Conservation (phyloP, 2,329 filamentous ascomycete genomes). For the Aspergillus novofumigatus region DNA sequence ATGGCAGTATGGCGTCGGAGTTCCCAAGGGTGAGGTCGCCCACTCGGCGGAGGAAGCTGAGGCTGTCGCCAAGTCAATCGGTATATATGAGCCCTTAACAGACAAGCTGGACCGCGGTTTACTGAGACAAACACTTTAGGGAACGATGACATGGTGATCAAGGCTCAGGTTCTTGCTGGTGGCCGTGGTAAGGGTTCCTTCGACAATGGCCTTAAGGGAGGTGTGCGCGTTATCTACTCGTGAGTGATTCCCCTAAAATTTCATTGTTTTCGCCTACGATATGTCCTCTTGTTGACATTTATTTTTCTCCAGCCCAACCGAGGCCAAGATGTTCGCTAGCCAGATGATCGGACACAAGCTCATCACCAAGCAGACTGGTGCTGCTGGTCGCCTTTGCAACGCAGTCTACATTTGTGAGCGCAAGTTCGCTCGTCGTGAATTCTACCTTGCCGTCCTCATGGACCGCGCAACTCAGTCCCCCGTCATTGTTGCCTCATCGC, state of each 20-base stretch:
- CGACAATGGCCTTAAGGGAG: conserved; percentile 97
- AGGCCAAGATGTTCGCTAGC: conserved; percentile 94
- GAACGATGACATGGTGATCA: conserved; percentile 96
- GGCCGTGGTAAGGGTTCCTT: conserved; percentile 97
- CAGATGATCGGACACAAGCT: conserved; percentile 99
- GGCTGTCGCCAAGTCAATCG: conserved; percentile 82
- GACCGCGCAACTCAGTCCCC: conserved; percentile 86
- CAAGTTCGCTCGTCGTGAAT: conserved; percentile 98
- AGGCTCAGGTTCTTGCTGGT: conserved; percentile 96
- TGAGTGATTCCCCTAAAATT: conserved; percentile 35
- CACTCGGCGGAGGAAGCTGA: conserved; percentile 82
- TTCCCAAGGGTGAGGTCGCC: conserved; percentile 86
- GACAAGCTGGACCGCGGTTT: conserved; percentile 6
- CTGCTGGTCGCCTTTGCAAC: conserved; percentile 88
- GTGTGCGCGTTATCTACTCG: conserved; percentile 98
- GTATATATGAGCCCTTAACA: conserved; percentile 42
- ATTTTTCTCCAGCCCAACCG: conserved; percentile 58
- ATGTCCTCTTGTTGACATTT: conserved; percentile 5
- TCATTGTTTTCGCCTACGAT: conserved; percentile 1
- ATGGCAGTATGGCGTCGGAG: conserved; percentile 82
- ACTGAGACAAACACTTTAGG: conserved; percentile 40
- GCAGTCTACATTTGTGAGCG: conserved; percentile 99
- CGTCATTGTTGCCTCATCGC: conserved; percentile 95
- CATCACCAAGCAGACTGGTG: conserved; percentile 98
- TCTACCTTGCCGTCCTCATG: conserved; percentile 98